Conservation (phyloP, 2,329 filamentous ascomycete species). For the Aspergillus sojae region DNA sequence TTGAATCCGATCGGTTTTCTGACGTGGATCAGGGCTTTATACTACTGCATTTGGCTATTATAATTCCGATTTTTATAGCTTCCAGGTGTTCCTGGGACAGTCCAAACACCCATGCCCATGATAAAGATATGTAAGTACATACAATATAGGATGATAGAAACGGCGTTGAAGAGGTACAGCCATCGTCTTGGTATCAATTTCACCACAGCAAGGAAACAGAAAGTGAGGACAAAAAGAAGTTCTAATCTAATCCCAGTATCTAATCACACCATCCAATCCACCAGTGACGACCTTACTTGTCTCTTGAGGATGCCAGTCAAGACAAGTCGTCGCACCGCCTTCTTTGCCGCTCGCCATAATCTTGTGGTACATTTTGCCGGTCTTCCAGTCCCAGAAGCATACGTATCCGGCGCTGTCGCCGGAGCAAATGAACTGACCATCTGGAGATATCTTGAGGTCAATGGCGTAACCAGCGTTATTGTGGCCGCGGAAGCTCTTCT, state of each 20-base stretch:
- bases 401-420: conserved; percentile 88
- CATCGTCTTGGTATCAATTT: conserved; percentile 1
- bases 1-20: neutral
- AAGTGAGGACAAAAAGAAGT: neutral
- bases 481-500: conserved; percentile 94
- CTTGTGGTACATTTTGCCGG: conserved; percentile 98
- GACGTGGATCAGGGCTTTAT: neutral
- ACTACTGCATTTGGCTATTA: neutral
- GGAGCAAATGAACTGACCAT: conserved; percentile 85
- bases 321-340: conserved; percentile 78
- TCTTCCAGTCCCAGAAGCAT: conserved; percentile 99
- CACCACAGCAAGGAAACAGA: neutral
- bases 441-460: conserved; percentile 83
- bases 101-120: neutral
- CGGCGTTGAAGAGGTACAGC: neutral
- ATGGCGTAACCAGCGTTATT: conserved; percentile 95
- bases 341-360: conserved; percentile 70
- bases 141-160: neutral
- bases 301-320: conserved; percentile 97
- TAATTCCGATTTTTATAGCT: neutral
- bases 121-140: neutral
- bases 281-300: conserved; percentile 91
- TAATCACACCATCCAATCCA: conserved; percentile 83
- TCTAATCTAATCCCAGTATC: conserved; percentile 79
- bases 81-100: neutral